Percentiles rank a stretch among this genome's conserved stretches.
phyloP scores from a whole-genome alignment of 2,329 filamentous ascomycete species.

The Ophiosphaerella herpotricha region DNA sequence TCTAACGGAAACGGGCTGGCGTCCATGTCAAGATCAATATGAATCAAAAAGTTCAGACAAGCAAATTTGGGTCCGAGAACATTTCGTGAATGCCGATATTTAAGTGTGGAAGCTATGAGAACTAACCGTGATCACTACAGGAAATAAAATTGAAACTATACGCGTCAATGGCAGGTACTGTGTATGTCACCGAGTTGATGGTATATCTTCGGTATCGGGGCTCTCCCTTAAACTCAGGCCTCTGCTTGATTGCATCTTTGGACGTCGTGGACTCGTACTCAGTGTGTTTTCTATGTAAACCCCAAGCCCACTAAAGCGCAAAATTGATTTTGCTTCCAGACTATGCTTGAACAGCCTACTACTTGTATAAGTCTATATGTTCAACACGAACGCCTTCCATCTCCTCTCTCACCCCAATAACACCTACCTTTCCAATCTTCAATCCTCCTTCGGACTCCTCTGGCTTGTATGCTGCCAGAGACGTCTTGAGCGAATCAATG shows the following conservation, averaged over 20 bases:
- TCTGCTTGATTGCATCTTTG: too few species aligned
- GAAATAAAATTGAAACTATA: too few species aligned
- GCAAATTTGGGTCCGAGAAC: constrained; percentile 25
- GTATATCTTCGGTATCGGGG: too few species aligned
- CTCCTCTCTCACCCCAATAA: constrained; percentile 73
- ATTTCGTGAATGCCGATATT: constrained; percentile 10
- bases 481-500: constrained; percentile 61
- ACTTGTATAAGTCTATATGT: constrained; percentile 45
- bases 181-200: too few species aligned
- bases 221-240: too few species aligned
- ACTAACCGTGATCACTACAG: too few species aligned
- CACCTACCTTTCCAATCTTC: constrained; percentile 66
- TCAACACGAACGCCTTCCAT: constrained; percentile 65
- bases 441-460: constrained; percentile 40
- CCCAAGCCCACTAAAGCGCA: too few species aligned
- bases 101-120: neutral
- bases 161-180: too few species aligned
- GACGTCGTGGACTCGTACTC: too few species aligned
- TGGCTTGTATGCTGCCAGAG: constrained; percentile 68
- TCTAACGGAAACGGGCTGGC: constrained; percentile 46
- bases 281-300: neutral
- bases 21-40: constrained; percentile 48
- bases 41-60: constrained; percentile 48
- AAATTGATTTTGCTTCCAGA: too few species aligned
- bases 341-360: constrained; percentile 39